Conservation (phyloP, 1,284 basidiomycete species). For the Austroboletus novae-zelandiae region DNA sequence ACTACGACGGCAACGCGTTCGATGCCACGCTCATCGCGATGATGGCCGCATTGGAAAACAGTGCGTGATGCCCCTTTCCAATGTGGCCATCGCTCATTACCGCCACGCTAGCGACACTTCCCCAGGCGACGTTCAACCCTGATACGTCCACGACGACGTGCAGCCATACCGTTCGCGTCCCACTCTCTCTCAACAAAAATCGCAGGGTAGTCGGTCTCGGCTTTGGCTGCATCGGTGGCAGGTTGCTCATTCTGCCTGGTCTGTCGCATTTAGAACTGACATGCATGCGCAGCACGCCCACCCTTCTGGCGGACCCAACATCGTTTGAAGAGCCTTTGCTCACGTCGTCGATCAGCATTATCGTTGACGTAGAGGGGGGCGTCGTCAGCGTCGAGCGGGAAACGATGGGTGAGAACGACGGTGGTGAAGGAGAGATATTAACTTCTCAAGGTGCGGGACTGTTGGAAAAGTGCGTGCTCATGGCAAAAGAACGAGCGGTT, state of each 20-base stretch:
- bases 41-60: constrained; percentile 81
- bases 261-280: neutral
- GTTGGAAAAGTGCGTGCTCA: constrained; percentile 16
- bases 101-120: constrained; percentile 60
- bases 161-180: constrained; percentile 41
- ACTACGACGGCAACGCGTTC: constrained; percentile 94
- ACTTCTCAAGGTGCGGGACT: constrained; percentile 4
- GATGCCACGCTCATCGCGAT: constrained; percentile 89
- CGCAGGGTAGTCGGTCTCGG: constrained; percentile 20
- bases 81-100: neutral
- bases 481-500: constrained; percentile 24
- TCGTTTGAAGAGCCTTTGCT: constrained; percentile 90
- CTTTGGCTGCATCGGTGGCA: constrained; percentile 55
- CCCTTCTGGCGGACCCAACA: constrained; percentile 80
- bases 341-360: constrained; percentile 65
- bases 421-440: constrained; percentile 8
- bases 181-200: constrained; percentile 15
- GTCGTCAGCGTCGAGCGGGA: constrained; percentile 28
- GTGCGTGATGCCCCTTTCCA: constrained; percentile 34
- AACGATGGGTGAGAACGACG: constrained; percentile 21
- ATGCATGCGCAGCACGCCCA: constrained; percentile 33
- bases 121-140: constrained; percentile 70
- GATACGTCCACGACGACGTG: constrained; percentile 69
- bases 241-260: constrained; percentile 18
- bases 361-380: constrained; percentile 48